These are phyloP conservation scores for Ophiostoma montium DNA, from an alignment of 2,329 filamentous ascomycete species.

Conservation along the genomic window DNA sequence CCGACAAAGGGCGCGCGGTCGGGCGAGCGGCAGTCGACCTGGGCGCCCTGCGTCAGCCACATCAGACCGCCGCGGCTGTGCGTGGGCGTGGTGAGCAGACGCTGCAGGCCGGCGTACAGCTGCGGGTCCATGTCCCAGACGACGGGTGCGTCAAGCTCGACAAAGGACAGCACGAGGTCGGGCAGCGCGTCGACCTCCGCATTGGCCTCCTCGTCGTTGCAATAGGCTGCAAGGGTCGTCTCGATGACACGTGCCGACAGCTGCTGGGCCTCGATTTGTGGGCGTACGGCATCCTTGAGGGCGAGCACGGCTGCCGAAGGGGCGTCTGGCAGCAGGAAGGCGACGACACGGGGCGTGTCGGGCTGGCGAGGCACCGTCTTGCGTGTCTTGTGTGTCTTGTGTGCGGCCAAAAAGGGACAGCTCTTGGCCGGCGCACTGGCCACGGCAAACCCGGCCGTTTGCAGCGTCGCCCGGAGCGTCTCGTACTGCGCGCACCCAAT, in stretches of 20 bases:
- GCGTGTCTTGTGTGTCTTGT: not conserved
- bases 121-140: slow-evolving; percentile 26
- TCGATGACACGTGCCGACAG: not conserved
- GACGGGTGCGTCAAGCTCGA: slow-evolving; percentile 23
- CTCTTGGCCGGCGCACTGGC: not conserved
- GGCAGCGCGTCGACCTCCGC: slow-evolving; percentile 7
- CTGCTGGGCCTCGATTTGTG: not conserved
- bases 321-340: slow-evolving; percentile 6
- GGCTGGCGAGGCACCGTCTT: not conserved
- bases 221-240: not conserved
- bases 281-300: not conserved
- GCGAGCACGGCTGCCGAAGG: not conserved
- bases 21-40: slow-evolving; percentile 22
- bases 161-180: slow-evolving; percentile 29
- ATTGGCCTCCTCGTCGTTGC: too few species aligned
- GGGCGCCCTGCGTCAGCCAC: slow-evolving; percentile 33
- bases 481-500: not conserved
- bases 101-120: slow-evolving; percentile 27
- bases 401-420: slow-evolving; percentile 3
- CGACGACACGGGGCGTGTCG: not conserved
- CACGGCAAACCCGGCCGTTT: slow-evolving; percentile 1
- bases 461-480: not conserved
- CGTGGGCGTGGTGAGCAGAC: slow-evolving; percentile 25
- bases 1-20: slow-evolving; percentile 28
- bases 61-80: slow-evolving; percentile 26